phyloP scores from a whole-genome alignment of 768 basidiomycete species.

The Candolleomyces efflorescens region DNA sequence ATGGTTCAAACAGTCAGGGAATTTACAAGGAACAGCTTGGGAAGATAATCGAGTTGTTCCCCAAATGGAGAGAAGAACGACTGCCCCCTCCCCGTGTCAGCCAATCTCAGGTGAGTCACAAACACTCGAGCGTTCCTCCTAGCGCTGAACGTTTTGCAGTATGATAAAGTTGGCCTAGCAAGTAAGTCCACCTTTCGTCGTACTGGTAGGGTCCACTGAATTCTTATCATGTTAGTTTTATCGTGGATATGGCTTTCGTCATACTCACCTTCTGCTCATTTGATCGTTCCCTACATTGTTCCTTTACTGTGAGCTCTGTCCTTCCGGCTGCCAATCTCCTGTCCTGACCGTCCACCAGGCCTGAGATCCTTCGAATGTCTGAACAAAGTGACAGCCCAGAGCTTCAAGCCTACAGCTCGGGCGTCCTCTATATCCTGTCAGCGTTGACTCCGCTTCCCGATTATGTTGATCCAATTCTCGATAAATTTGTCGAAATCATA shows the following conservation, averaged over 20 bases:
- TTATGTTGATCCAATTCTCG: constrained; percentile 56
- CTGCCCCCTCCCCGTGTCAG: constrained; percentile 83
- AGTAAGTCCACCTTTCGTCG: constrained; percentile 38
- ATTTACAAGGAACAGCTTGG: constrained; percentile 54
- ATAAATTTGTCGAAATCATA: constrained; percentile 64
- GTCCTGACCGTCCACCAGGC: constrained; percentile 39
- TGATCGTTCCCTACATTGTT: constrained; percentile 74
- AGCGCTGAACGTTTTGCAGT: constrained; percentile 34
- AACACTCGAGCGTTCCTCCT: not conserved
- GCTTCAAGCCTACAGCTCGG: constrained; percentile 74
- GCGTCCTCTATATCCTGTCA: constrained; percentile 78
- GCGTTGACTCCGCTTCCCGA: constrained; percentile 71
- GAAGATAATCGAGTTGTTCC: constrained; percentile 54
- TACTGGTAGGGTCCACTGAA: constrained; percentile 5
- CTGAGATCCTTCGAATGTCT: constrained; percentile 85
- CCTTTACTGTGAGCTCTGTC: constrained; percentile 62
- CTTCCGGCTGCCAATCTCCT: not conserved
- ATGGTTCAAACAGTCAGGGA: constrained; percentile 36
- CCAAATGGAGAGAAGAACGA: constrained; percentile 68
- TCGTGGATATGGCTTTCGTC: constrained; percentile 79
- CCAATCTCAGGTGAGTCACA: constrained; percentile 60
- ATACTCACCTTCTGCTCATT: constrained; percentile 68
- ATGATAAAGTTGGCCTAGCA: constrained; percentile 87
- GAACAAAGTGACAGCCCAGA: constrained; percentile 86
- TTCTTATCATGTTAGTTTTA: constrained; percentile 44